Base-by-base conservation (phyloP, 2,329 filamentous ascomycete genomes). In the Cordyceps cicadae region DNA sequence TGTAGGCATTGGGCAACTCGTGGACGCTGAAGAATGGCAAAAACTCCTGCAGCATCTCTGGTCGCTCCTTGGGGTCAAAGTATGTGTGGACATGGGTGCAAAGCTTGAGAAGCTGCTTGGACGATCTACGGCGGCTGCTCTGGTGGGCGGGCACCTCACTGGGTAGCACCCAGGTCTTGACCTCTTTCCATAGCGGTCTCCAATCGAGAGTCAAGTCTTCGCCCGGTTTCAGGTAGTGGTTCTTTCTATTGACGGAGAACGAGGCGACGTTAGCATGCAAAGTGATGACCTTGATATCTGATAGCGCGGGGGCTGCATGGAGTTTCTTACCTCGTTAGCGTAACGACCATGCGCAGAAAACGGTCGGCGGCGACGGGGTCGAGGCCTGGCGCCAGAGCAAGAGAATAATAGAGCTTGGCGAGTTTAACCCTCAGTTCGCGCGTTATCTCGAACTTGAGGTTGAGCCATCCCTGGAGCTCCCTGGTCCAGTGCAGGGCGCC, bases 401-500 rank as follows among this genome's bases (percentile, higher is more conserved):
- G 87, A 76, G 96, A 92, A 75, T 96, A 99, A 77, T 97, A 99
- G 43, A 99, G 81, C 76, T 88, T 89, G 34, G 94, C 89, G 34
- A 99, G 83, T 73, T 85, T 90, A 54, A 92, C 86, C 62, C 95
- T 84, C 66, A 92, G 86, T 71, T 88, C 87, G 68, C 90, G 86
- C 53, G 91, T 90, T 71, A 96, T 91, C 76, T 99, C 93, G 71
- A 99, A 99, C 80, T 99, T 99, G 74, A 99, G 85, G 59, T 88
- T 89, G 66, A 99, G 81, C 94, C 95, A 99, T 74, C 89, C 90
- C 70, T 92, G 86, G 53, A 99, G 87, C 82, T 99, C 94, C 66
- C 93, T 87, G 17, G 94, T 97, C 94, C 94, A 99, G 75, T 99
- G 93, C 63, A 96, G 81, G 32, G 93, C 94, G 39, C 94, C 94